Base-by-base conservation (phyloP, 805 yeast species). In the Candida cerambycidarum region DNA sequence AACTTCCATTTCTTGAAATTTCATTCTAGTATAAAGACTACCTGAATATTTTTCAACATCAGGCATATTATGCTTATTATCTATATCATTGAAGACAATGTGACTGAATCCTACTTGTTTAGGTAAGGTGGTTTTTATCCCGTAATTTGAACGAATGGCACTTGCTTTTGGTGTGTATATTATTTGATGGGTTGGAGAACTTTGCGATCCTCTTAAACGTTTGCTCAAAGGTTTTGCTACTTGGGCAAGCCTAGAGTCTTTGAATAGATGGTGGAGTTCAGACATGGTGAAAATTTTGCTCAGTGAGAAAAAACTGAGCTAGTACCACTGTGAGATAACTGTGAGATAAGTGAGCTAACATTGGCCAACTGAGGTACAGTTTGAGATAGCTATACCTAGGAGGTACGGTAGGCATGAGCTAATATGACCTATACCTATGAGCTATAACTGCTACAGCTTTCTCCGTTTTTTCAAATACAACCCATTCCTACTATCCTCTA, bases 91-190 rank as follows among this genome's bases (percentile, higher is more conserved):
- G 51, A 73, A 72, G 7, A 82, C 79, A 33, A 87, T 69, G 57
- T 78, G 79, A 31, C 82, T 74, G 13, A 79, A 67, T 31, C 79
- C 80, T 35, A 78, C 59, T 52, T 78, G 80, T 29, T 69, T 67
- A 3, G 96, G 96, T 36, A 87, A 65, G 15, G 85, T 69, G 34
- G 82, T 69, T 57, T 87, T 87, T 46, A 87, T 63, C 54, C 96
- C 96, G 73, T 78, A 87, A 61, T 85, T 86, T 47, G 84, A 82
- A 63, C 87, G 71, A 11, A 71, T 59, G 34, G 82, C 75, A 37
- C 84, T 74, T 6, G 85, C 71, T 38, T 81, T 78, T 39, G 85
- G 80, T 0, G 93, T 81, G 60, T 77, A 83, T 30, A 87, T 73
- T 32, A 84, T 71, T 59, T 86, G 95, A 55, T 83, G 89, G 0